Percentiles rank a stretch among this genome's conserved stretches.
Evolutionary conservation across 108 stramenopile species (phyloP).

Genomic region (Skeletonema marinoi): DNA sequence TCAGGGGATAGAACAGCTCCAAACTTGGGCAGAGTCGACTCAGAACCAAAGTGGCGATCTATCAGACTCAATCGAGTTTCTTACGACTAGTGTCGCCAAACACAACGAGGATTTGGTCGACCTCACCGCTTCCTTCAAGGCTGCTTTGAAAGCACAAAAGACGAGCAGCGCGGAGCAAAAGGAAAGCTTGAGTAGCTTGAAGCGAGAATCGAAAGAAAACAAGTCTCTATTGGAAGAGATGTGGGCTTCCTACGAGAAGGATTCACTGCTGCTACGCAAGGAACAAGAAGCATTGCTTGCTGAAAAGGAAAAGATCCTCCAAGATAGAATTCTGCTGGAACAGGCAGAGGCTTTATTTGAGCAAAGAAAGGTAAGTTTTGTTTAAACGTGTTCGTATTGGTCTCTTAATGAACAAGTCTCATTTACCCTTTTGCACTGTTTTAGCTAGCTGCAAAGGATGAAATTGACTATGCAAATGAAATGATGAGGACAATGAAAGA

Average conservation of each 20-base stretch:
- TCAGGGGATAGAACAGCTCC: conserved; percentile 18
- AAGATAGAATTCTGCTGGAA: conserved; percentile 18
- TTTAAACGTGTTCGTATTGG: no score
- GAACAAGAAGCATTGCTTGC: not conserved
- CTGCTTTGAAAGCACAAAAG: conserved; percentile 11
- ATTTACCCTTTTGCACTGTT: not conserved
- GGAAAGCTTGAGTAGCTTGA: conserved; percentile 10
- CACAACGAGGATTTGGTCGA: conserved; percentile 9
- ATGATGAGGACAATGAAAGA: conserved; percentile 12
- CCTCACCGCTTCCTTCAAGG: conserved; percentile 10
- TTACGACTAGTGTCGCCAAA: conserved; percentile 7
- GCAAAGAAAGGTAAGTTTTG: conserved; percentile 21
- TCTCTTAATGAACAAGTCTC: not conserved
- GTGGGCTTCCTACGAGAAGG: conserved; percentile 1
- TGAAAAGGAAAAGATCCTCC: conserved; percentile 18
- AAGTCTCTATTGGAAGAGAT: not conserved
- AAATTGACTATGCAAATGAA: conserved; percentile 18
- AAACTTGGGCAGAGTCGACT: not conserved
- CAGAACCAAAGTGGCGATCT: not conserved
- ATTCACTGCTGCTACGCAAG: not conserved
- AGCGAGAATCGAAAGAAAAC: conserved; percentile 9
- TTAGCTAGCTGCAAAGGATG: conserved; percentile 23
- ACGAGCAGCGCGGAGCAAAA: conserved; percentile 9
- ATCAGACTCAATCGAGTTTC: conserved; percentile 16
- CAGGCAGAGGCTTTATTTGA: conserved; percentile 38